phyloP scores from a whole-genome alignment of 2,329 filamentous ascomycete genomes.

The Xylariomycetidae sp. region DNA sequence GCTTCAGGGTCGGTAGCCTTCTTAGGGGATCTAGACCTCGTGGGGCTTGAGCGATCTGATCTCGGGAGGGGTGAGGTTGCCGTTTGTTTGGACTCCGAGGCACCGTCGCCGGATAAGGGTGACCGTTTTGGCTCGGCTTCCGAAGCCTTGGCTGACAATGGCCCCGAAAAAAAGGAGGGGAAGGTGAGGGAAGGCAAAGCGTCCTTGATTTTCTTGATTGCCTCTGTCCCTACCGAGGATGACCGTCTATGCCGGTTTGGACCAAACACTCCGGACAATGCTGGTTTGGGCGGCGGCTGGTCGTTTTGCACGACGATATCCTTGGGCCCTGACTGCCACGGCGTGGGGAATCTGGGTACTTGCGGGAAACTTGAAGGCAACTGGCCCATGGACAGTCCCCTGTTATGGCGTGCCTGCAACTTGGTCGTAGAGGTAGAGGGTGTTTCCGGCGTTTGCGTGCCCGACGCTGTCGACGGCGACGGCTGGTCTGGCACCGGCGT shows the following conservation, averaged over 20 bases:
- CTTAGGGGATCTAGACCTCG: slow-evolving; percentile 6
- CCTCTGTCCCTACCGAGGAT: slow-evolving; percentile 50
- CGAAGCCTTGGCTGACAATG: slow-evolving; percentile 20
- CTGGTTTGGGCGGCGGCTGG: slow-evolving; percentile 26
- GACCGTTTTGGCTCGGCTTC: slow-evolving; percentile 16
- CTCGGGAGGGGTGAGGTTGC: slow-evolving; percentile 3
- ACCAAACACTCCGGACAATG: slow-evolving; percentile 42
- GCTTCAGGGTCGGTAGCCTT: too few relatives aligned
- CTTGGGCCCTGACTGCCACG: slow-evolving; percentile 38
- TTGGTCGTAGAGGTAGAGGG: slow-evolving; percentile 6
- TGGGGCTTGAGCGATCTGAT: too few relatives aligned
- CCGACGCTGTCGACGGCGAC: slow-evolving; percentile 4
- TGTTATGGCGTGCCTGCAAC: slow-evolving; percentile 14
- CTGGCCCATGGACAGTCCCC: slow-evolving; percentile 23
- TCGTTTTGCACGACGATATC: slow-evolving; percentile 29
- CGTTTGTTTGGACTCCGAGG: slow-evolving; percentile 12
- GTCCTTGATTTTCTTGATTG: slow-evolving; percentile 50
- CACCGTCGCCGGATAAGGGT: slow-evolving; percentile 13
- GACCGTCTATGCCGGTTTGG: slow-evolving; percentile 42
- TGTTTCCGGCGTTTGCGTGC: slow-evolving; percentile 1
- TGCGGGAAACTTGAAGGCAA: slow-evolving; percentile 16
- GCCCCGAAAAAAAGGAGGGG: slow-evolving; percentile 36
- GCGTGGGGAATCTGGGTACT: slow-evolving; percentile 21
- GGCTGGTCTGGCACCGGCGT: slow-evolving; percentile 14
- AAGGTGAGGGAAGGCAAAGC: slow-evolving; percentile 51